Conservation (phyloP, 2,329 filamentous ascomycete genomes). For the Pyrenophora seminiperda region DNA sequence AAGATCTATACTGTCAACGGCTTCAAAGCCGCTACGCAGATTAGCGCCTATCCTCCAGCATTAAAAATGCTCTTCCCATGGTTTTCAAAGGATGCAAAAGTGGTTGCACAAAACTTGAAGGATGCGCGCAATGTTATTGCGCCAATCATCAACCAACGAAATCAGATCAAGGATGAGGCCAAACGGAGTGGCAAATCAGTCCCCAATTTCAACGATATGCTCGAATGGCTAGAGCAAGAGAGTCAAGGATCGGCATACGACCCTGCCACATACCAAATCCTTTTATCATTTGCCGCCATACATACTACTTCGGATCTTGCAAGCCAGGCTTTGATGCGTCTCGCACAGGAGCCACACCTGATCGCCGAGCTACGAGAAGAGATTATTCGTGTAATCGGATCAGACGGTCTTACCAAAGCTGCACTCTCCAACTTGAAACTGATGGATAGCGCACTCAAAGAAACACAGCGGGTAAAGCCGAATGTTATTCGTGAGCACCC, state of each 20-base stretch:
- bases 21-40: neutral
- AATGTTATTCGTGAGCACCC: neutral
- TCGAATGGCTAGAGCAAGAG: neutral
- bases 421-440: neutral
- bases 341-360: neutral
- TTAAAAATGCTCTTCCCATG: neutral
- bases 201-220: neutral
- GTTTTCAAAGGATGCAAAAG: neutral
- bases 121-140: neutral
- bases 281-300: neutral
- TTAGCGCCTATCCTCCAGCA: neutral
- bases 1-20: constrained; percentile 37
- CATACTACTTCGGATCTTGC: neutral
- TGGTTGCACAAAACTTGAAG: neutral
- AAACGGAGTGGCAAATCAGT: neutral
- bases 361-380: neutral
- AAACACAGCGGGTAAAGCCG: neutral
- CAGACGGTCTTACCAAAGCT: neutral
- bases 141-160: neutral
- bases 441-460: neutral
- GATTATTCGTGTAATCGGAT: neutral
- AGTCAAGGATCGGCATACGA: neutral
- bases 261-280: neutral
- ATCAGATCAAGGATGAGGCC: neutral
- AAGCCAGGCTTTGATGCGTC: neutral